phyloP scores from a whole-genome alignment of 169 alveolate species.

The Plasmodium reichenowi region DNA sequence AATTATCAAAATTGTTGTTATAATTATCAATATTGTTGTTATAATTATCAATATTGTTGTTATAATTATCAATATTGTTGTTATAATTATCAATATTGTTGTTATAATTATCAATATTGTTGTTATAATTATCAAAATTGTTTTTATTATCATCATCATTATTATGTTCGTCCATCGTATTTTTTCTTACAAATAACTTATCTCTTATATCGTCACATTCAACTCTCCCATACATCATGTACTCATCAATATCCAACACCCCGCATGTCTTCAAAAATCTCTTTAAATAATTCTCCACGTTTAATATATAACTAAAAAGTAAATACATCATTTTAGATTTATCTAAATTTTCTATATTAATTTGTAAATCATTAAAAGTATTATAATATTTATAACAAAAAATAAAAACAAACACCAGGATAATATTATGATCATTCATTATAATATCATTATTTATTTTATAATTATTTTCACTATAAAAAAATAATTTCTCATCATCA shows the following conservation, averaged over 20 bases:
- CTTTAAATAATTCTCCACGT: constrained; percentile 49
- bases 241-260: constrained; percentile 34
- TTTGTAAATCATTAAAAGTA: constrained; percentile 13
- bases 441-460: constrained; percentile 70
- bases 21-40: not conserved
- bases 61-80: not conserved
- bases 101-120: too few relatives aligned
- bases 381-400: constrained; percentile 74
- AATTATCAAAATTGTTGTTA: too few relatives aligned
- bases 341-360: constrained; percentile 60
- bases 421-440: constrained; percentile 56
- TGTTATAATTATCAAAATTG: not conserved
- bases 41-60: not conserved
- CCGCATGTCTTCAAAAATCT: constrained; percentile 29
- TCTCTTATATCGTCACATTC: constrained; percentile 20
- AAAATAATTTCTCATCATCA: constrained; percentile 7
- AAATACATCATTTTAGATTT: constrained; percentile 49
- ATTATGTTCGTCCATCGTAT: constrained; percentile 1
- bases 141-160: constrained; percentile 21
- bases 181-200: not conserved
- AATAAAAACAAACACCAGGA: constrained; percentile 29
- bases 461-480: constrained; percentile 43
- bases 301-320: constrained; percentile 17
- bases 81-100: too few relatives aligned
- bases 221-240: not conserved